Base-by-base conservation (phyloP, 495 filamentous ascomycete genomes). In the Penicillium coprophilum region DNA sequence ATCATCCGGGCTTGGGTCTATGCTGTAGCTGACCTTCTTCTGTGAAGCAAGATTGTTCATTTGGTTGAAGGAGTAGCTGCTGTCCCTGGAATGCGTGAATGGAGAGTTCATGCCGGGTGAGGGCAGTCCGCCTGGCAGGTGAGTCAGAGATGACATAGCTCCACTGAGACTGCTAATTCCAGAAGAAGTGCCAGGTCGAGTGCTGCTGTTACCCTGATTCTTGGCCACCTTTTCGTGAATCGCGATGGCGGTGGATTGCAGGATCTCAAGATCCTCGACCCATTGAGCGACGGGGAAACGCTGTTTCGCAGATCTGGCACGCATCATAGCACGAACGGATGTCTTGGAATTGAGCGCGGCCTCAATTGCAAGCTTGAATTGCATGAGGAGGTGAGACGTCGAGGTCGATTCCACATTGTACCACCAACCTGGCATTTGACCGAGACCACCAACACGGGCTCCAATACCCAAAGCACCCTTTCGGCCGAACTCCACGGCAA, bases 351-450 rank as follows among this genome's bases (percentile, higher is more conserved):
- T 82, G 34, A 91, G 70, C 0, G 88, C 88, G 40, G 79, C 82
- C 19, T 81, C 73, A 53, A 90, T 88, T n/a, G 88, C 85, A 53
- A 80, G 73, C 59, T 82, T 85, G 72, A 91, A 90, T 67, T 91
- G 88, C 31, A 83, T 80, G 38, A 90, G 70, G 13, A 90, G 66
- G 72, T 91, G 88, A 17, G 81, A 81, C 1, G 86, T 86, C 0
- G 84, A 84, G 19, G 79, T 87, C 0, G 84, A 87, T 71, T 91
- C 88, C 57, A 87, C 70, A 80, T 81, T 56, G 78, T 89, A 68
- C 87, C 86, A 75, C 86, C 77, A 89, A 44, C 88, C 87, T 8
- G 88, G 88, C 86, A 90, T 90, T 58, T 88, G 85, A 19, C 88
- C 88, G 31, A 91, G 73, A 46, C 88, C 87, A 61, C 79, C 79